These are phyloP conservation scores for Blastocystis sp. DNA, from an alignment of 352 stramenopile species.

Conservation along the genomic window DNA sequence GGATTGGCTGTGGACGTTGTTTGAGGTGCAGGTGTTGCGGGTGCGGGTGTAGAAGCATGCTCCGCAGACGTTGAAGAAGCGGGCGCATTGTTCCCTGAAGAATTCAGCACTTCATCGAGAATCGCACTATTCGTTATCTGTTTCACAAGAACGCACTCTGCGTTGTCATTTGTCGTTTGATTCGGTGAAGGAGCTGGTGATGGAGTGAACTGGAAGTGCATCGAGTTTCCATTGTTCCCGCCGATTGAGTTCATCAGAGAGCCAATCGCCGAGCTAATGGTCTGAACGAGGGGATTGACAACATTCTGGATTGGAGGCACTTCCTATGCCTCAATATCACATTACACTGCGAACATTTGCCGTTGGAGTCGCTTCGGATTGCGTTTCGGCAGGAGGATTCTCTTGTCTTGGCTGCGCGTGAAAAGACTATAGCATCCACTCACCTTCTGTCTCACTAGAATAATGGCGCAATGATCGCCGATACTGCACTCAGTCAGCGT, in stretches of 20 bases:
- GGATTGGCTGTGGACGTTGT: neutral
- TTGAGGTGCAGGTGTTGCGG: neutral
- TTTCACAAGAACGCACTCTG: neutral
- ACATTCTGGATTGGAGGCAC: neutral
- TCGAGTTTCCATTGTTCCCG: neutral
- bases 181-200: neutral
- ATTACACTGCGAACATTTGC: neutral
- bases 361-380: neutral
- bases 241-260: neutral
- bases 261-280: slow-evolving; percentile 22
- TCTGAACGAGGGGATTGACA: slow-evolving; percentile 15
- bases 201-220: neutral
- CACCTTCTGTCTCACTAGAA: slow-evolving; percentile 43
- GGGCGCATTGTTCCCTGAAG: neutral
- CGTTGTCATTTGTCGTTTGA: neutral
- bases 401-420: neutral
- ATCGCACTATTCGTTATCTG: neutral
- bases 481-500: slow-evolving; percentile 29
- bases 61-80: neutral
- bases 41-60: neutral
- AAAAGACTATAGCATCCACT: neutral
- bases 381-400: neutral
- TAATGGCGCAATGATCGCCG: neutral
- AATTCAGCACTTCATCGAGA: slow-evolving; percentile 50
- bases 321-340: too few species aligned